These are phyloP conservation scores for Tephrocybe sp. DNA, from an alignment of 768 basidiomycete species.

Conservation along the genomic window DNA sequence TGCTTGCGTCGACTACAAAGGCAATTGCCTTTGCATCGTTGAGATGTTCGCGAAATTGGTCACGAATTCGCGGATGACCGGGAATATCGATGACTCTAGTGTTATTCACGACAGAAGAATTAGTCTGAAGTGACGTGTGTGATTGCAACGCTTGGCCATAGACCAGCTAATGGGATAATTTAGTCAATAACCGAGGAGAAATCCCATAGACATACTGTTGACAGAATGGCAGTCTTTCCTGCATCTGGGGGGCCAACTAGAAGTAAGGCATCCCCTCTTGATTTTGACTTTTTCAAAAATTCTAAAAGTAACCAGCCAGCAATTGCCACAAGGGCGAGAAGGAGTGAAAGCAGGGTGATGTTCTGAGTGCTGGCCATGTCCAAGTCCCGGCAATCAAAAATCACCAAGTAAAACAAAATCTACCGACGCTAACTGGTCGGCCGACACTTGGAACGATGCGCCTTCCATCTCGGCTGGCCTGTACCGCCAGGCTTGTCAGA, in stretches of 20 bases:
- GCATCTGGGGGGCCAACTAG: constrained; percentile 75
- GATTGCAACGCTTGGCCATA: constrained; percentile 64
- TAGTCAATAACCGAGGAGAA: not conserved
- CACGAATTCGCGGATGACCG: constrained; percentile 79
- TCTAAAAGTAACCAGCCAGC: constrained; percentile 33
- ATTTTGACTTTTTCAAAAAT: constrained; percentile 37
- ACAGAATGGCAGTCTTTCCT: constrained; percentile 79
- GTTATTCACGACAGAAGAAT: constrained; percentile 48
- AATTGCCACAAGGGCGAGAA: constrained; percentile 9
- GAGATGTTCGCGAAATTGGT: constrained; percentile 69
- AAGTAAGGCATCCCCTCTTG: constrained; percentile 60
- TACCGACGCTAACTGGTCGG: not conserved
- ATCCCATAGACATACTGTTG: constrained; percentile 46
- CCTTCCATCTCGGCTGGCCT: constrained; percentile 17
- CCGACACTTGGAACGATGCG: constrained; percentile 11
- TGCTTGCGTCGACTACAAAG: constrained; percentile 81
- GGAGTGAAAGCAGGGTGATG: constrained; percentile 10
- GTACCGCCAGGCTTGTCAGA: constrained; percentile 12
- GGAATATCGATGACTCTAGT: constrained; percentile 72
- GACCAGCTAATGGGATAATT: constrained; percentile 45
- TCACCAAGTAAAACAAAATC: not conserved
- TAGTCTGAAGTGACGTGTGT: constrained; percentile 77
- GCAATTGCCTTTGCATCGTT: constrained; percentile 59
- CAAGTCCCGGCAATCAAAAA: constrained; percentile 1
- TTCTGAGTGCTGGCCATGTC: not conserved